Base-by-base conservation (phyloP, 306 rosid genomes). In the Fagus crenata region DNA sequence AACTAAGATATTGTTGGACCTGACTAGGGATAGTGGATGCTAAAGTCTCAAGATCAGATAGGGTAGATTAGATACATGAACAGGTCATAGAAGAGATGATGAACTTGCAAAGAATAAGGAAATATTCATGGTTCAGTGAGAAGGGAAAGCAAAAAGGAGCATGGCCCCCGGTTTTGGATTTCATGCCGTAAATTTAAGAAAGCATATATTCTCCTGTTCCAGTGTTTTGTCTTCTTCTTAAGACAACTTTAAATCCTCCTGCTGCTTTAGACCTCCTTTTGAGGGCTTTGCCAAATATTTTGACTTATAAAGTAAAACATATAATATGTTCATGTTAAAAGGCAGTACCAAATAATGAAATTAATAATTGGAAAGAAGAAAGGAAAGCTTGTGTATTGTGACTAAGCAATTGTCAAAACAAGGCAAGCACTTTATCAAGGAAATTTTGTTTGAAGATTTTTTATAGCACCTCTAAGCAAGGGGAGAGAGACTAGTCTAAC, bases 201-300 rank as follows among this genome's bases (percentile, higher is more conserved):
- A 87, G 90, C 89, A 87, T 81, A 84, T 86, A 82, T 89, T 85
- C 91, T 80, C 80, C 83, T 87, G 88, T 88, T 84, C 61, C 82
- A 40, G 65, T 75, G 59, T 76, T 71, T 86, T 88, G 96, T 90
- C 89, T 78, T 86, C 85, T 88, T 80, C 86, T 83, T 71, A 70
- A 73, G 67, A 63, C 73, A 46, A 85, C 81, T 90, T 88, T 76
- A 82, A 77, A 77, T 77, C 84, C 87, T 82, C 84, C 87, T 82
- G 69, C 84, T 77, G 77, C 90, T 90, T 89, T 89, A 84, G 83
- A 82, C 86, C 81, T 58, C 75, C 86, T 84, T 89, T 90, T 75
- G 54, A 75, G 82, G 89, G 79, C 78, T 81, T 76, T 85, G 79
- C 89, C 80, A 51, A n/a, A 81, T 70, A 74, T 76, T 22, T 81